A percentile compares a stretch with the other conserved stretches of the same genome.
phyloP scores from a whole-genome alignment of 192 early-diverging fungal species.

The Coemansia sp. region DNA sequence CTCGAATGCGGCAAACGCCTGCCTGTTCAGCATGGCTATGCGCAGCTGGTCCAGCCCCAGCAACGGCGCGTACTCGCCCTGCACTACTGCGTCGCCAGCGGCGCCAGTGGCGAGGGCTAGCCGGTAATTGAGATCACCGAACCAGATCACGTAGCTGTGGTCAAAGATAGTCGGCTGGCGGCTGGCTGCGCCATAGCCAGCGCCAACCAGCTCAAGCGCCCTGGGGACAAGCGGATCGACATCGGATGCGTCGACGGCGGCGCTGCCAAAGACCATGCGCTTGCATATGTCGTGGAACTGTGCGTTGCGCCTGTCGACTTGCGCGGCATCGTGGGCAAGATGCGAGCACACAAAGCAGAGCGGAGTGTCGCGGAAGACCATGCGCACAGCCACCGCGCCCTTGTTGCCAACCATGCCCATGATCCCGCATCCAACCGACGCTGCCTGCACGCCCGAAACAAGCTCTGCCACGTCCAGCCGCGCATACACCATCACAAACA shows the following conservation, averaged over 20 bases:
- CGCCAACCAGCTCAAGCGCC: background rate
- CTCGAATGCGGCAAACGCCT: constrained; percentile 84
- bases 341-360: constrained; percentile 89
- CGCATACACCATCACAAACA: constrained; percentile 84
- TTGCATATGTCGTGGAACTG: constrained; percentile 87
- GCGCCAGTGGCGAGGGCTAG: constrained; percentile 67
- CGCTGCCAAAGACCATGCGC: constrained; percentile 62
- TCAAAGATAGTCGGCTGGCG: constrained; percentile 63
- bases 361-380: constrained; percentile 78
- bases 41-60: constrained; percentile 84
- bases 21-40: constrained; percentile 62
- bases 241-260: background rate
- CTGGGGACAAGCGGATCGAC: constrained; percentile 35
- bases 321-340: constrained; percentile 80
- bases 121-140: constrained; percentile 97
- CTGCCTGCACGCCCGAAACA: constrained; percentile 67
- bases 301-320: constrained; percentile 81
- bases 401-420: constrained; percentile 94
- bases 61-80: constrained; percentile 64
- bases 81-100: constrained; percentile 60
- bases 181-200: background rate
- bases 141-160: constrained; percentile 79
- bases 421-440: constrained; percentile 80
- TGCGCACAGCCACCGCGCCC: constrained; percentile 83
- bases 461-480: constrained; percentile 53